Base-by-base conservation (phyloP, 179 eudicot species). In the Silene coronaria region DNA sequence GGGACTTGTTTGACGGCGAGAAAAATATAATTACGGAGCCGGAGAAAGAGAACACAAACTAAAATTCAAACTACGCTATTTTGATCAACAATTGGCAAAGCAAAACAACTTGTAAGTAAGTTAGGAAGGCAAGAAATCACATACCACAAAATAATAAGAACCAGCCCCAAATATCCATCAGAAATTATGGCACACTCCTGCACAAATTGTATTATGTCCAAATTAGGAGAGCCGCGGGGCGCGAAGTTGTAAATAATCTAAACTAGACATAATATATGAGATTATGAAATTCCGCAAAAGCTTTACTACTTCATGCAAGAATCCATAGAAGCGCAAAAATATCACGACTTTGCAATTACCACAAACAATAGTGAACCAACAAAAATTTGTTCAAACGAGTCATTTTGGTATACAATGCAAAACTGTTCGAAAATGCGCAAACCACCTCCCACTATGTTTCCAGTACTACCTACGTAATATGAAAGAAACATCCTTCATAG, bases 81-180 rank as follows among this genome's bases (percentile, higher is more conserved):
- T 53, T 53, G 21, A 53, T 3, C 6, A 36, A 26, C 64, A 53
- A 45, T 22, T 53, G 66, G 65, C 10, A 58, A 58, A 71, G 46
- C 30, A 70, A 30, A 65, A 24, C 46, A 70, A 30, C 55, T 64
- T 27, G 27, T 32, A 72, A 64, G 22, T 36, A 72, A 67, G 75
- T 75, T 63, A 57, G 70, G 70, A 67, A 77, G 76, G 83, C 78
- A 38, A 78, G 80, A 82, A 72, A 76, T 83, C 76, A 83, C 88
- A 83, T 85, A 85, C 88, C 88, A 81, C 76, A 80, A 72, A 62
- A 46, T 34, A 73, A 76, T 22, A 69, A 80, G 77, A 72, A 79
- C 26, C 46, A 58, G 80, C 27, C 75, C 80, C 79, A 75, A 53
- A 84, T 82, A 76, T 77, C 82, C 84, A 66, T 79, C 75, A 66